These are phyloP conservation scores for Acanthochlamys bracteata DNA, from an alignment of 106 monocot species.

Conservation along the genomic window DNA sequence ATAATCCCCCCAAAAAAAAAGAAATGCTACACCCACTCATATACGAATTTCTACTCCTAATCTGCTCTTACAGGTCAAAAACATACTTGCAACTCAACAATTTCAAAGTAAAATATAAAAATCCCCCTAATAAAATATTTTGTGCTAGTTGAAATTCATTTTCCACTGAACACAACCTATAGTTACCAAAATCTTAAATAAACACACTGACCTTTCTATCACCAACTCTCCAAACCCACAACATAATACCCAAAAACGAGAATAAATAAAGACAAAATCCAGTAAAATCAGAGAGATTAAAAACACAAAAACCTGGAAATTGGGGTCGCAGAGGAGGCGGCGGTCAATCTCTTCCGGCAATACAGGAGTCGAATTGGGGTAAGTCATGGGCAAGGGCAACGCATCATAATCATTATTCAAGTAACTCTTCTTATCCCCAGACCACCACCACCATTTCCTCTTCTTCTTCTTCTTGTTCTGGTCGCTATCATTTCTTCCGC, in stretches of 20 bases:
- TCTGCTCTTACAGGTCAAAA: too few relatives aligned
- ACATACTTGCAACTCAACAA: too few relatives aligned
- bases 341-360: conserved; percentile 53
- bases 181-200: too few relatives aligned
- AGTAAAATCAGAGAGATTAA: not conserved
- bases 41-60: too few relatives aligned
- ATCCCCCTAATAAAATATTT: too few relatives aligned
- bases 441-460: conserved; percentile 88
- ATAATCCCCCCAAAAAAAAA: too few relatives aligned
- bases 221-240: not conserved
- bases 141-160: too few relatives aligned
- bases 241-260: too few relatives aligned
- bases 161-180: too few relatives aligned
- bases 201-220: too few relatives aligned
- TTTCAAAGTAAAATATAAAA: too few relatives aligned
- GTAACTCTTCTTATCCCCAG: conserved; percentile 65
- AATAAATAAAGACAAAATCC: not conserved
- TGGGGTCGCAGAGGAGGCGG: conserved; percentile 55
- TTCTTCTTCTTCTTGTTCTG: conserved; percentile 28
- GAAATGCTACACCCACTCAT: too few relatives aligned
- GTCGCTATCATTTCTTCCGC: conserved; percentile 28
- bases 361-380: conserved; percentile 38
- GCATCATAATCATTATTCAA: conserved; percentile 50
- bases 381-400: conserved; percentile 70
- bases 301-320: conserved; percentile 41